A percentile compares a stretch with the other conserved stretches of the same genome.
Evolutionary conservation across 495 filamentous ascomycete species (phyloP).

Genomic region (Xylaria intraflava): DNA sequence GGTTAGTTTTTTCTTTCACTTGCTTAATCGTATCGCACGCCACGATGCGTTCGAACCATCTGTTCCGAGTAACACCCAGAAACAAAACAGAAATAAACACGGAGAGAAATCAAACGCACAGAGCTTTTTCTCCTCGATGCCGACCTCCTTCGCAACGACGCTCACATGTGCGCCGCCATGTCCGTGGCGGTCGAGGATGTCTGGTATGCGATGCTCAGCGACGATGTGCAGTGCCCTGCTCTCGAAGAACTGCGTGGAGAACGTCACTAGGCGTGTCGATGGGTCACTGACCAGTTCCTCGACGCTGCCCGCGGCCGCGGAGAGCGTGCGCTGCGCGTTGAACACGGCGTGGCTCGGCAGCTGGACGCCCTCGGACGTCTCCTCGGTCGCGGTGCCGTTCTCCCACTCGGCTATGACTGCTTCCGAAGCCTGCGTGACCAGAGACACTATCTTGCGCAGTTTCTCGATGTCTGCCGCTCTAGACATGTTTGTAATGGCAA

Average conservation of each 20-base stretch:
- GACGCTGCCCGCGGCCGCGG: constrained; percentile 24
- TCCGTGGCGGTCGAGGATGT: constrained; percentile 21
- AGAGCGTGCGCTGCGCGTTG: constrained; percentile 23
- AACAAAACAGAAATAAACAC: too few species aligned
- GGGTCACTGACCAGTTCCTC: constrained; percentile 26
- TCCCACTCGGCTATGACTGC: background rate
- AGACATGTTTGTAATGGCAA: background rate
- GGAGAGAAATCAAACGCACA: constrained; percentile 11
- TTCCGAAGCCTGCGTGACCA: background rate
- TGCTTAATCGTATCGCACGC: background rate
- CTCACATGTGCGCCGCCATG: constrained; percentile 17
- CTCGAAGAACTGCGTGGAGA: constrained; percentile 29
- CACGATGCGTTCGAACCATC: background rate
- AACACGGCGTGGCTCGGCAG: constrained; percentile 18
- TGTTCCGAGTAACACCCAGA: too few species aligned
- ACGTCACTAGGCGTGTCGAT: constrained; percentile 18
- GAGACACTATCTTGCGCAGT: background rate
- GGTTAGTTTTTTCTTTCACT: background rate
- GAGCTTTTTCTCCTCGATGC: constrained; percentile 26
- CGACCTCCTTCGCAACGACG: constrained; percentile 15
- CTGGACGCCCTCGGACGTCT: background rate
- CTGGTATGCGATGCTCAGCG: constrained; percentile 25
- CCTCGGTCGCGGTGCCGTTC: background rate
- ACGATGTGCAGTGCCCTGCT: constrained; percentile 26
- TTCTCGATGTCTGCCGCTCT: background rate